Evolutionary conservation across 345 rosid species (phyloP).

Genomic region (Camelina laxa): DNA sequence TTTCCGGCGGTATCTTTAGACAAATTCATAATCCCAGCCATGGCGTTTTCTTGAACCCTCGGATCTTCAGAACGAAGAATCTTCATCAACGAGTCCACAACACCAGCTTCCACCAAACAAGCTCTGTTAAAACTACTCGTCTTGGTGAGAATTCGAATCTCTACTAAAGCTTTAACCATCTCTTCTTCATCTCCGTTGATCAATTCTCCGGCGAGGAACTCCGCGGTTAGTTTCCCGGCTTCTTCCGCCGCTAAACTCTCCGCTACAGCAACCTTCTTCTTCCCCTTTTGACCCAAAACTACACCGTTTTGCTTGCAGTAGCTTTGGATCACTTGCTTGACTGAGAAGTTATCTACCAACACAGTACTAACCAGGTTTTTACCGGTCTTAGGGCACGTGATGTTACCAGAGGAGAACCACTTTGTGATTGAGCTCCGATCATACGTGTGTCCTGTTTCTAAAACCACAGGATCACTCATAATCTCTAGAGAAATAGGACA

Average conservation of each 20-base stretch:
- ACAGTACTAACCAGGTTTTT: slow-evolving; percentile 50
- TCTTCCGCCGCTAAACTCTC: slow-evolving; percentile 68
- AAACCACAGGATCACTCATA: slow-evolving; percentile 71
- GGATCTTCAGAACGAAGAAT: slow-evolving; percentile 51
- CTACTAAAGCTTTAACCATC: slow-evolving; percentile 60
- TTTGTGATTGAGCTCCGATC: slow-evolving; percentile 68
- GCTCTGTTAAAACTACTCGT: slow-evolving; percentile 64
- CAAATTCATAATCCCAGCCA: slow-evolving; percentile 68
- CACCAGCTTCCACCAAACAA: slow-evolving; percentile 74
- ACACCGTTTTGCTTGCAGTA: slow-evolving; percentile 56
- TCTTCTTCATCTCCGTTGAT: slow-evolving; percentile 47
- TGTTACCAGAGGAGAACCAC: slow-evolving; percentile 70
- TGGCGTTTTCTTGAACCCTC: slow-evolving; percentile 63
- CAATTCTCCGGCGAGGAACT: slow-evolving; percentile 56
- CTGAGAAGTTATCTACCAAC: slow-evolving; percentile 53
- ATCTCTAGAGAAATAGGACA: slow-evolving; percentile 80
- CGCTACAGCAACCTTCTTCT: slow-evolving; percentile 42
- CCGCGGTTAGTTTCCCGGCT: slow-evolving; percentile 55
- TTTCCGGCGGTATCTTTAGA: slow-evolving; percentile 68
- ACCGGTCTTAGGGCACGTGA: slow-evolving; percentile 74
- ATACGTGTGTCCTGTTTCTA: slow-evolving; percentile 73
- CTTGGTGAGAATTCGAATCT: slow-evolving; percentile 73
- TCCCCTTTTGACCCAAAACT: slow-evolving; percentile 1
- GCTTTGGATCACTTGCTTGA: slow-evolving; percentile 57
- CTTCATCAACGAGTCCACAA: slow-evolving; percentile 50